Conservation (phyloP, 176 grass and related monocot species). For the Phoenix roebelenii region DNA sequence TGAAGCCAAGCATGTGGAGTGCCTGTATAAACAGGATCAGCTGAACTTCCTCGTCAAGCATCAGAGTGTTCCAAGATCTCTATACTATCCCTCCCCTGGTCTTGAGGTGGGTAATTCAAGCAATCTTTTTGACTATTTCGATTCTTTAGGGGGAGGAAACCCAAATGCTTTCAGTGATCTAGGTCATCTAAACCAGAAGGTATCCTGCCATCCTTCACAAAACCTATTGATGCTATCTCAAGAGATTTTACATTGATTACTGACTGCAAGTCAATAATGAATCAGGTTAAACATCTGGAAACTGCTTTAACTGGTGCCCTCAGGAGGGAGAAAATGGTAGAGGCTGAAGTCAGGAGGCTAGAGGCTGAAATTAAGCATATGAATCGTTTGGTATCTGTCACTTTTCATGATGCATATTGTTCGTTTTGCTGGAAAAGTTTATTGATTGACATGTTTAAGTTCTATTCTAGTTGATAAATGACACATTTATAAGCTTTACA, state of each 20-base stretch:
- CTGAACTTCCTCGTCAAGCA: constrained; percentile 55
- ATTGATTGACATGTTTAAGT: too few species aligned
- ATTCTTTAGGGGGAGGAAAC: constrained; percentile 29
- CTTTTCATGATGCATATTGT: too few species aligned
- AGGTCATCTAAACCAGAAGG: constrained; percentile 54
- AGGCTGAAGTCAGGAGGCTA: constrained; percentile 47
- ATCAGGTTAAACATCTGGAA: constrained; percentile 65
- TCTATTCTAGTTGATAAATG: too few species aligned
- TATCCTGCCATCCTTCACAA: neutral
- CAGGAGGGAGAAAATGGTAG: constrained; percentile 72
- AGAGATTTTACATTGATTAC: neutral
- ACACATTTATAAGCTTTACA: too few species aligned
- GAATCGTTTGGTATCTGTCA: constrained; percentile 45
- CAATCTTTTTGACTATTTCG: constrained; percentile 24
- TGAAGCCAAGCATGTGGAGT: neutral
- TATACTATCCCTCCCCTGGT: constrained; percentile 22
- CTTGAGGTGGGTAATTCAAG: constrained; percentile 37
- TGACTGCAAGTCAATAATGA: constrained; percentile 13
- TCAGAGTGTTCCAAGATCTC: constrained; percentile 29
- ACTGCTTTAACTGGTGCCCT: constrained; percentile 59
- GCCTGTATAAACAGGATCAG: constrained; percentile 34
- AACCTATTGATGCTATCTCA: too few species aligned
- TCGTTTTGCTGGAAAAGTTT: too few species aligned
- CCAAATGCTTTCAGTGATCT: constrained; percentile 30
- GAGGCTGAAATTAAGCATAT: constrained; percentile 77